Percentiles rank a stretch among this genome's conserved stretches.
Evolutionary conservation across 129 eudicot species (phyloP).

Genomic region (Mikania micrantha): DNA sequence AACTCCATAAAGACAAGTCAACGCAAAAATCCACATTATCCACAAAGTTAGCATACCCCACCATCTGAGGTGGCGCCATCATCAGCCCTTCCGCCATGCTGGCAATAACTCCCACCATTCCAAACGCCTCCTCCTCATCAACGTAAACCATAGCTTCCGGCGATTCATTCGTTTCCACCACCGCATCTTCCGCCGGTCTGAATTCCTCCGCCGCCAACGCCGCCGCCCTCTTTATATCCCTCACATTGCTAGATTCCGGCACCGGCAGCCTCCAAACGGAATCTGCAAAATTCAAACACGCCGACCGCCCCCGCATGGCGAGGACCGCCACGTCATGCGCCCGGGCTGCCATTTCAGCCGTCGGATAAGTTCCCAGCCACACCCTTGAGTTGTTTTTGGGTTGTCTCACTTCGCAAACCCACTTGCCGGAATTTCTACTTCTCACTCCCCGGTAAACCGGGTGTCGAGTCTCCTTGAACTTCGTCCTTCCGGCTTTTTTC

Average conservation of each 20-base stretch:
- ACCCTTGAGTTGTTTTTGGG: no score
- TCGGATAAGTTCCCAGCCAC: no score
- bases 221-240: slow-evolving; percentile 67
- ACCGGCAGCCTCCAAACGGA: slow-evolving; percentile 60
- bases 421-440: slow-evolving; percentile 54
- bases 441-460: slow-evolving; percentile 74
- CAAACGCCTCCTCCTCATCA: slow-evolving; percentile 58
- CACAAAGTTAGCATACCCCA: neutral
- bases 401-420: slow-evolving; percentile 22
- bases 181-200: neutral
- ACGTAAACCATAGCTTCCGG: slow-evolving; percentile 15
- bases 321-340: no score
- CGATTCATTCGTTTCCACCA: neutral
- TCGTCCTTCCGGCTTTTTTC: slow-evolving; percentile 62
- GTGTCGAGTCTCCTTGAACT: slow-evolving; percentile 67
- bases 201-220: slow-evolving; percentile 71
- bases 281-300: slow-evolving; percentile 54
- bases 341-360: no score
- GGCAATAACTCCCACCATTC: slow-evolving; percentile 43
- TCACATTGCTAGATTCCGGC: slow-evolving; percentile 35
- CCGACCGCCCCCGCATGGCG: no score
- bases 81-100: slow-evolving; percentile 67
- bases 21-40: slow-evolving; percentile 34
- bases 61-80: slow-evolving; percentile 50
- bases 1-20: slow-evolving; percentile 49